A percentile compares a stretch with the other conserved stretches of the same genome.
Conservation (phyloP, 202 grass and related monocot genomes). For the Schoenoplectus triqueter region DNA sequence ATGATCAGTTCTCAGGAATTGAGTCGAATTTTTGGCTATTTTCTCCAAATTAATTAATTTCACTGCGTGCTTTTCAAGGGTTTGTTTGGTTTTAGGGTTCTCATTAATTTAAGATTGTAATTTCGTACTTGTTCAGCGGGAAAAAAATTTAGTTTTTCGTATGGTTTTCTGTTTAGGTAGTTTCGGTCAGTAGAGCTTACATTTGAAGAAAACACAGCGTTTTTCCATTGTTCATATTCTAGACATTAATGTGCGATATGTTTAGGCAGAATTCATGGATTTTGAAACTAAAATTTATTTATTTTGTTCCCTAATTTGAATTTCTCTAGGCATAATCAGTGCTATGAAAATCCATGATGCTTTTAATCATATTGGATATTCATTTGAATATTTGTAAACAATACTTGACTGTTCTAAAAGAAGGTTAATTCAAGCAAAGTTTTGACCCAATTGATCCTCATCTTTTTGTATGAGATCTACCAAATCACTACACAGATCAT, state of each 20-base stretch:
- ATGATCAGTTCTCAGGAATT: background rate
- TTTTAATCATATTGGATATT: background rate
- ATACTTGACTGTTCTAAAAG: background rate
- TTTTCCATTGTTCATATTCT: background rate
- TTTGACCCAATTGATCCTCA: background rate
- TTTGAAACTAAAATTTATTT: background rate
- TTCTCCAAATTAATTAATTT: conserved; percentile 1
- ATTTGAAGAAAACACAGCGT: background rate
- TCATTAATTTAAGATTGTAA: background rate
- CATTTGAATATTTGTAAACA: background rate
- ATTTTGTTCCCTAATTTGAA: background rate
- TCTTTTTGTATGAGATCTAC: conserved; percentile 20
- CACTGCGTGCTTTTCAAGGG: background rate
- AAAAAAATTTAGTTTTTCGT: background rate
- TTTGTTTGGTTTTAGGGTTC: conserved; percentile 27
- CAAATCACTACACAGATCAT: background rate
- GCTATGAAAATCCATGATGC: background rate
- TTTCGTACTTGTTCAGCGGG: background rate
- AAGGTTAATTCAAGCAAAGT: background rate
- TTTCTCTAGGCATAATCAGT: background rate
- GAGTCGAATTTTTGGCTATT: background rate
- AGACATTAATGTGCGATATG: background rate
- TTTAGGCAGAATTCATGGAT: background rate
- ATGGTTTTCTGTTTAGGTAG: background rate
- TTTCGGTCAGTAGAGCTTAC: background rate